A percentile compares a stretch with the other conserved stretches of the same genome.
These are phyloP conservation scores for Tylopilus felleus DNA, from an alignment of 768 basidiomycete species.

Conservation along the genomic window DNA sequence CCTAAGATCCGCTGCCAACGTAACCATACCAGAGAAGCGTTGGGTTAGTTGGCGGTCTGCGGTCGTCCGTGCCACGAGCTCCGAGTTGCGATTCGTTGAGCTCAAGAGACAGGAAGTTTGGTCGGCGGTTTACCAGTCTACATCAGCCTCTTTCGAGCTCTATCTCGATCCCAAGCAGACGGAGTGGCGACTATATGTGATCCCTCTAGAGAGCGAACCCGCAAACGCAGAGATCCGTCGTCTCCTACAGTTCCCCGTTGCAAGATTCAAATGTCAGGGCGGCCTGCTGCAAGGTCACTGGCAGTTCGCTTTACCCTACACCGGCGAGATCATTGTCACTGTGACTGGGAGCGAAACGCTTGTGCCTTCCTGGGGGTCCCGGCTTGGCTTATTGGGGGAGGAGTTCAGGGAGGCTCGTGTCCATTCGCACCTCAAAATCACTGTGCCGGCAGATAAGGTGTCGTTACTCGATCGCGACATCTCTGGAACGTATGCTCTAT, in stretches of 20 bases:
- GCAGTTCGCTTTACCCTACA: slow-evolving; percentile 75
- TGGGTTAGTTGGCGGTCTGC: slow-evolving; percentile 73
- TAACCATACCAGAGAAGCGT: slow-evolving; percentile 47
- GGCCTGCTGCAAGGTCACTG: slow-evolving; percentile 68
- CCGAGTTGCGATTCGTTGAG: slow-evolving; percentile 78
- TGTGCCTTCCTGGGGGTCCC: slow-evolving; percentile 82
- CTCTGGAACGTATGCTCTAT: slow-evolving; percentile 71
- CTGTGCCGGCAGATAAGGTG: slow-evolving; percentile 47
- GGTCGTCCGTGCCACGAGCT: slow-evolving; percentile 53
- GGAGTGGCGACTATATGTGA: slow-evolving; percentile 84
- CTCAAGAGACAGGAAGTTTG: slow-evolving; percentile 87
- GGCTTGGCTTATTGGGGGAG: slow-evolving; percentile 66
- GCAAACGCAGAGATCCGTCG: slow-evolving; percentile 79
- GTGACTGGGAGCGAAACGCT: slow-evolving; percentile 58
- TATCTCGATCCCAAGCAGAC: slow-evolving; percentile 70
- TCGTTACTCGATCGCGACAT: slow-evolving; percentile 71
- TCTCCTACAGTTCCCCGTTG: slow-evolving; percentile 71
- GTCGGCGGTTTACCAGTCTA: slow-evolving; percentile 75
- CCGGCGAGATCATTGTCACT: slow-evolving; percentile 52
- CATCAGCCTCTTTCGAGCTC: slow-evolving; percentile 69
- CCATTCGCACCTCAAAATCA: slow-evolving; percentile 61
- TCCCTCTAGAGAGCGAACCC: slow-evolving; percentile 61
- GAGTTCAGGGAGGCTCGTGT: slow-evolving; percentile 67
- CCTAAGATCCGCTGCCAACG: slow-evolving; percentile 39
- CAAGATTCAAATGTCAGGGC: slow-evolving; percentile 56